These are phyloP conservation scores for Dactylellina leptospora DNA, from an alignment of 2,329 filamentous ascomycete genomes.

Conservation along the genomic window DNA sequence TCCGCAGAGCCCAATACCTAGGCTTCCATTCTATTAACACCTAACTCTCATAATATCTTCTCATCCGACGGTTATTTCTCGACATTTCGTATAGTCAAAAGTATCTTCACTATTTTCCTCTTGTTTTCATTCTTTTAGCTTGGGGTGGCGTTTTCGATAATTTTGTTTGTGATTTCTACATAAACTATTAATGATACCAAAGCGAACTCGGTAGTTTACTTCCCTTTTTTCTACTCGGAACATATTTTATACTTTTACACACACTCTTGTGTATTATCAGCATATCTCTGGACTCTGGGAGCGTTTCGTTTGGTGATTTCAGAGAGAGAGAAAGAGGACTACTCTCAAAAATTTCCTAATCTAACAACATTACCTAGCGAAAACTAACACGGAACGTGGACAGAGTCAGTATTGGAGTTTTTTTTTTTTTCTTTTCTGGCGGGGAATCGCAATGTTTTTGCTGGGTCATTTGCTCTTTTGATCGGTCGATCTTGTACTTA, in stretches of 20 bases:
- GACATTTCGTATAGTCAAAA: conserved; percentile 4
- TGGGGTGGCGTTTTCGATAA: conserved; percentile 1
- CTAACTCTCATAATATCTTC: not conserved
- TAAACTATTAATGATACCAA: conserved; percentile 23
- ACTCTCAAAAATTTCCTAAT: too few relatives aligned
- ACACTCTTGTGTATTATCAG: too few relatives aligned
- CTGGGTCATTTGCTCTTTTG: not conserved
- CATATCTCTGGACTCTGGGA: too few relatives aligned
- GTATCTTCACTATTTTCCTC: conserved; percentile 2
- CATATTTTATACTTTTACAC: not conserved
- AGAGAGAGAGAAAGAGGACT: too few relatives aligned
- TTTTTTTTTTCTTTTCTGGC: not conserved
- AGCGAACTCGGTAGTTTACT: not conserved
- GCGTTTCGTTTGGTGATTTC: too few relatives aligned
- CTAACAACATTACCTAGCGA: too few relatives aligned
- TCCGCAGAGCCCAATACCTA: not conserved
- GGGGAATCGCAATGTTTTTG: not conserved
- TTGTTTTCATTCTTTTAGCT: not conserved
- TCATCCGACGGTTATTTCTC: not conserved
- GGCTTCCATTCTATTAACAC: not conserved
- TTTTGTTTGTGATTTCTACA: not conserved
- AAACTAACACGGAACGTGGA: too few relatives aligned
- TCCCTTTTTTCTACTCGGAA: not conserved
- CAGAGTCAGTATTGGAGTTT: too few relatives aligned
- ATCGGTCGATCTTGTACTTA: not conserved